Evolutionary conservation across 257 asterid species (phyloP), one percentile per base, ranked within the genome.

Genomic region (Cinchona pubescens): DNA sequence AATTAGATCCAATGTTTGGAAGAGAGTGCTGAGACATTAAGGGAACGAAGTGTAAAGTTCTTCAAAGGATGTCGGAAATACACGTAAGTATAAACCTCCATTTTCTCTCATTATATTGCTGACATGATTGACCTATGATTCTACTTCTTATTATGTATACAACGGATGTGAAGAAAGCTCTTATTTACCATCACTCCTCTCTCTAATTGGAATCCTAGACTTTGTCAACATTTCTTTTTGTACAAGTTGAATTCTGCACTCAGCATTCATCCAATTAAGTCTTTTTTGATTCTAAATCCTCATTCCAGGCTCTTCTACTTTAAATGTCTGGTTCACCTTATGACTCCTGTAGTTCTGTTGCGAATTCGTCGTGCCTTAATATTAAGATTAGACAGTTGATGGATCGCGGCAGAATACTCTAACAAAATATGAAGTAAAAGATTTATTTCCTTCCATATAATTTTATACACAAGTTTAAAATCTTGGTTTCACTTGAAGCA

Each of bases 31-130:
- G 99, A 94, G 77, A 83, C 80, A 69, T 67, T 94, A 80, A 86
- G 95, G 76, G 98, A 92, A 58, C 87, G 91, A 84, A 86, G 98
- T 69, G 81, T 90, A 70, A 94, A 92, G 87, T 92, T 92, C 80
- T 92, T 88, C 83, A 92, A 94, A 91, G 97, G 98, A 75, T 89
- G 93, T 80, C 92, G 95, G 77, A 94, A 92, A 82, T 94, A 94
- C 86, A 87, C 87, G 98, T 92, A 87, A 89, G 97, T 77, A 59
- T 11, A 59, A 21, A 61, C 55, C 58, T 69, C 45, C 59, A 45
- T 51, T 62, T 66, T 74, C 43, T 7, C 48, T 60, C 65, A 8
- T 68, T 48, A 23, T 74, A 61, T 78, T 79, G 67, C 69, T 40
- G 45, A 19, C 37, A 63, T 78, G 40, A 46, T 76, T 35, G 25